Evolutionary conservation across 1,139 yeast species (phyloP).

Genomic region (Saccharomycopsis crataegensis): DNA sequence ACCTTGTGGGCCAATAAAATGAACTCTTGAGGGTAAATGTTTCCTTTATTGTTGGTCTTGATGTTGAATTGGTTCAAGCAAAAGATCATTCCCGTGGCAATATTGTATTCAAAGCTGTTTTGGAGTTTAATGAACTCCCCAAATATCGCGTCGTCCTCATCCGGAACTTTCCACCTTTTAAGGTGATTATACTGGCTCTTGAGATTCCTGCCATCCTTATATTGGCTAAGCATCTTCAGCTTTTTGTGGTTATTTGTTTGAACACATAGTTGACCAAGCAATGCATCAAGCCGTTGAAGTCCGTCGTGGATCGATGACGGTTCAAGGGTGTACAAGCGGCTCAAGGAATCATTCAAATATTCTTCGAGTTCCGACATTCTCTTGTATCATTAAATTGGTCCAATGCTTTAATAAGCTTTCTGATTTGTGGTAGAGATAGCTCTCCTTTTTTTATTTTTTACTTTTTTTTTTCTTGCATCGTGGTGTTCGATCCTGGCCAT

Average conservation of each 20-base stretch:
- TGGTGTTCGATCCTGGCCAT: no score
- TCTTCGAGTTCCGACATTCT: slow-evolving; percentile 20
- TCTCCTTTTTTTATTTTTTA: not conserved
- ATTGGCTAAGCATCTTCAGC: slow-evolving; percentile 1
- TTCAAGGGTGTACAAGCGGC: slow-evolving; percentile 20
- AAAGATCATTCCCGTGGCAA: slow-evolving; percentile 34
- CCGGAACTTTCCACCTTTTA: slow-evolving; percentile 27
- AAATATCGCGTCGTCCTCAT: slow-evolving; percentile 27
- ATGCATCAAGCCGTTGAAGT: slow-evolving; percentile 22
- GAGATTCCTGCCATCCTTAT: slow-evolving; percentile 1
- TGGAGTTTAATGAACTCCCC: slow-evolving; percentile 42
- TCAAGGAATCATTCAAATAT: slow-evolving; percentile 20
- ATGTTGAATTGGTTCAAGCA: slow-evolving; percentile 23
- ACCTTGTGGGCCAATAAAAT: slow-evolving; percentile 33
- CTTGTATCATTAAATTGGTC: not conserved
- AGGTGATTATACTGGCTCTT: slow-evolving; percentile 5
- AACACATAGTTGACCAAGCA: slow-evolving; percentile 23
- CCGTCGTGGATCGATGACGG: slow-evolving; percentile 21
- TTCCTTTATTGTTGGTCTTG: slow-evolving; percentile 17
- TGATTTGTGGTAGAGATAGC: not conserved
- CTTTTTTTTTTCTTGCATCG: not conserved
- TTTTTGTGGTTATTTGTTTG: slow-evolving; percentile 9
- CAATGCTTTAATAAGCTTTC: not conserved
- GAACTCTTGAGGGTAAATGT: slow-evolving; percentile 17
- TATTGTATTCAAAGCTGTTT: slow-evolving; percentile 43